A percentile compares a stretch with the other conserved stretches of the same genome.
These are phyloP conservation scores for Termitomyces sp. DNA, from an alignment of 768 basidiomycete species.

Conservation along the genomic window DNA sequence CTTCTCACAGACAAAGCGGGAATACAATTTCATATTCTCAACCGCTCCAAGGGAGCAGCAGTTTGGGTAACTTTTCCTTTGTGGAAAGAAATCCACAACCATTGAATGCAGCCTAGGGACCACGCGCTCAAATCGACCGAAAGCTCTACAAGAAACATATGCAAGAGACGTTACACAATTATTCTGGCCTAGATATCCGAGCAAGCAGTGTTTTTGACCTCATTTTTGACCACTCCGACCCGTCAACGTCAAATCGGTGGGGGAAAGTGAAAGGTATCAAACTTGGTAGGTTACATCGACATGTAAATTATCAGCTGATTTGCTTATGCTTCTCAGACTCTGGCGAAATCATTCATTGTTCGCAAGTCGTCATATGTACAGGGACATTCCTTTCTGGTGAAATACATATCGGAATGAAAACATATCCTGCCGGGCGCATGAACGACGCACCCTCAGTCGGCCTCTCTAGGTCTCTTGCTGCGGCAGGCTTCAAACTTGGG, in stretches of 20 bases:
- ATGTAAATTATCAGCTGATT: not conserved
- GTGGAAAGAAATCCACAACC: not conserved
- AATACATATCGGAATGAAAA: slow-evolving; percentile 80
- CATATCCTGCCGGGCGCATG: slow-evolving; percentile 74
- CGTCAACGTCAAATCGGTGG: slow-evolving; percentile 32
- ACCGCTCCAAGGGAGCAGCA: slow-evolving; percentile 80
- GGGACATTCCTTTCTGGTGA: slow-evolving; percentile 91
- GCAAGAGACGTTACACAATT: slow-evolving; percentile 60
- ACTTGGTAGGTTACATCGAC: slow-evolving; percentile 39
- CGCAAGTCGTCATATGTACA: slow-evolving; percentile 82
- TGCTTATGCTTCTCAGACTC: slow-evolving; percentile 40
- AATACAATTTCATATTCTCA: slow-evolving; percentile 83
- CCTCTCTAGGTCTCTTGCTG: slow-evolving; percentile 66
- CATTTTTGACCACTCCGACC: slow-evolving; percentile 46
- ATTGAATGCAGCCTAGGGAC: slow-evolving; percentile 49
- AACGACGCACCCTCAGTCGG: slow-evolving; percentile 67
- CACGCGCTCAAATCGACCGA: slow-evolving; percentile 84
- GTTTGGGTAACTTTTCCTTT: slow-evolving; percentile 62
- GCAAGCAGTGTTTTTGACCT: slow-evolving; percentile 79
- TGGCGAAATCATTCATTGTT: slow-evolving; percentile 70
- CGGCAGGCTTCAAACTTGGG: slow-evolving; percentile 77
- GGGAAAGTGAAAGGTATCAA: slow-evolving; percentile 59
- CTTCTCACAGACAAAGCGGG: slow-evolving; percentile 67
- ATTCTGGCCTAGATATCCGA: slow-evolving; percentile 63
- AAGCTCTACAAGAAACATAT: slow-evolving; percentile 79